Evolutionary conservation across 2,329 filamentous ascomycete species (phyloP), one percentile per base, ranked within the genome.

Genomic region (Thermomyces lanuginosus): DNA sequence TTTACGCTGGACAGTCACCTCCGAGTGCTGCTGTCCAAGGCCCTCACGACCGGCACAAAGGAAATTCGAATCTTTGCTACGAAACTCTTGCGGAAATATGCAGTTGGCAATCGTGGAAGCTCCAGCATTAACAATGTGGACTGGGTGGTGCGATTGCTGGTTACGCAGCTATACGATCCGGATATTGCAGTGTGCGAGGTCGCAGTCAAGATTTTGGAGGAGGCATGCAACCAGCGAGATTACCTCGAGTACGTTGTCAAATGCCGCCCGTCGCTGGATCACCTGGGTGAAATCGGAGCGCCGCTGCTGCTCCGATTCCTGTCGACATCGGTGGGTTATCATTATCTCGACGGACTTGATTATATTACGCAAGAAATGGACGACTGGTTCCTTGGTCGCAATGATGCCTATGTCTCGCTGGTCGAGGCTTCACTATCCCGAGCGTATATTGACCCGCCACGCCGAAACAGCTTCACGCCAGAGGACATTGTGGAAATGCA

Each of bases 321-420:
- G 28, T 93, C 84, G 0, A 95, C 86, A 0, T 93, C 84, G 2
- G 86, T 93, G 31, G 89, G 89, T 26, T 98, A 98, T 46, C 84
- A 95, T 51, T 98, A 98, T 51, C 65, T 98, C 4, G 83, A 95
- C 46, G 89, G 84, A 0, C 63, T 98, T 22, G 91, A 98, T 56
- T 98, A 98, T 48, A 98, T 98, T 51, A 93, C 84, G 35, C 89
- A 92, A 47, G 91, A 98, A 51, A 98, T 98, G 89, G 89, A 98
- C 41, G 91, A 98, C 55, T 98, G 89, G 89, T 98, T 95, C 46
- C 64, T 98, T 10, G 89, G 89, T 8, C 74, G 89, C 22, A 98
- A 98, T 46, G 86, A 98, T 49, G 76, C 74, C n/a, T 98, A 98
- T 40, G 89, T 98, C 26, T 69, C 73, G 19, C 69, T 95, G 21